phyloP scores from a whole-genome alignment of 2,329 filamentous ascomycete genomes.

The Penicillium nordicum region DNA sequence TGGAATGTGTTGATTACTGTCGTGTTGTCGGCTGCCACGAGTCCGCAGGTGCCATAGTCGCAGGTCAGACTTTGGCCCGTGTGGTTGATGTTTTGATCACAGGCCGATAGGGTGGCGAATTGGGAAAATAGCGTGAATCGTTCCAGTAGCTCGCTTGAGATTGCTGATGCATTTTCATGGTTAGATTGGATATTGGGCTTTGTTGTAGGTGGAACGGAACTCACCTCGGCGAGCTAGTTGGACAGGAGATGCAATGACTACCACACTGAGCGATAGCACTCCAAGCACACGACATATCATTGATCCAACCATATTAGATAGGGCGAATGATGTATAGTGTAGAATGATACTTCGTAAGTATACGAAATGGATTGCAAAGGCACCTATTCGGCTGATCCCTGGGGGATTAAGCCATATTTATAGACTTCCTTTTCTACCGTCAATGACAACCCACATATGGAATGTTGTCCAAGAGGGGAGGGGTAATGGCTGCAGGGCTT shows the following conservation, averaged over 20 bases:
- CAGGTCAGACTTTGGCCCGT: not conserved
- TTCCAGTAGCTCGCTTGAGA: not conserved
- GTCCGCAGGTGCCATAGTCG: not conserved
- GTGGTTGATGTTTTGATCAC: conserved; percentile 1
- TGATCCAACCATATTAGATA: not conserved
- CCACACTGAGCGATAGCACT: not conserved
- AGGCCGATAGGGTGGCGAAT: not conserved
- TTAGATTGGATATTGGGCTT: not conserved
- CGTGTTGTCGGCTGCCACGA: not conserved
- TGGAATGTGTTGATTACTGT: not conserved
- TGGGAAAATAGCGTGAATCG: not conserved
- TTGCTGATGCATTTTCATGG: not conserved
- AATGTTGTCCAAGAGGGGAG: not conserved
- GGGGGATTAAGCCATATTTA: not conserved
- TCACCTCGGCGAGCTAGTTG: not conserved
- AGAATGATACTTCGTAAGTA: not conserved
- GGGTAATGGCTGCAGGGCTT: not conserved
- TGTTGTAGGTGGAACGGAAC: not conserved
- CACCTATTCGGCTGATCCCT: not conserved
- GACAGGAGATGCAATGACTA: not conserved
- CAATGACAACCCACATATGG: not conserved
- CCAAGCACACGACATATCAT: not conserved
- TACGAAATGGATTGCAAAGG: not conserved
- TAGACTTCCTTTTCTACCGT: not conserved
- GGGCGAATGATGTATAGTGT: not conserved